phyloP scores from a whole-genome alignment of 495 filamentous ascomycete genomes.

The Friedmanniomyces simplex region DNA sequence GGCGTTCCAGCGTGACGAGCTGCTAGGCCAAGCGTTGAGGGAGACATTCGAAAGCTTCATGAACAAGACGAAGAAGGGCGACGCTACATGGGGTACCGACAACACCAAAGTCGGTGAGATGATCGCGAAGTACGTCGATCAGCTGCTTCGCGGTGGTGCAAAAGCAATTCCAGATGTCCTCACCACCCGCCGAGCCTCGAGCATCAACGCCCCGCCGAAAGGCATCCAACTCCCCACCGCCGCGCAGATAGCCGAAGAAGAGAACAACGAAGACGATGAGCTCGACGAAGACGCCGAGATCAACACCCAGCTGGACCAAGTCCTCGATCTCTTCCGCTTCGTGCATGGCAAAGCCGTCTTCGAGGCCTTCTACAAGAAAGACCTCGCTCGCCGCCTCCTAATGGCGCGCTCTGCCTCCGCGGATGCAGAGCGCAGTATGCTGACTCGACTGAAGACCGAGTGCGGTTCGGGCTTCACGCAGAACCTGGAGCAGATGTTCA shows the following conservation, averaged over 20 bases:
- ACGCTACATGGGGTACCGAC: slow-evolving; percentile 58
- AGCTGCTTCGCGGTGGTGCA: slow-evolving; percentile 73
- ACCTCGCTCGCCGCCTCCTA: slow-evolving; percentile 76
- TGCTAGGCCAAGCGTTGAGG: slow-evolving; percentile 62
- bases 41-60: slow-evolving; percentile 84
- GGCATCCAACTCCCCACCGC: not conserved
- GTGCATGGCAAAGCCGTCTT: slow-evolving; percentile 97
- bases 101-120: slow-evolving; percentile 94
- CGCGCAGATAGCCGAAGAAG: slow-evolving; percentile 29
- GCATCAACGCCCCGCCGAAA: slow-evolving; percentile 9
- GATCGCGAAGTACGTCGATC: slow-evolving; percentile 95
- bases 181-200: slow-evolving; percentile 24
- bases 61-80: slow-evolving; percentile 64
- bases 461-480: slow-evolving; percentile 90
- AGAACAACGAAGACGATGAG: slow-evolving; percentile 43
- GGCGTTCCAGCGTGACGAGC: slow-evolving; percentile 63
- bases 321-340: slow-evolving; percentile 88
- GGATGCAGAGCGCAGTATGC: slow-evolving; percentile 93
- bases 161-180: slow-evolving; percentile 60
- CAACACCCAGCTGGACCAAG: slow-evolving; percentile 79
- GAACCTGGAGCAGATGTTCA: slow-evolving; percentile 98
- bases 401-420: slow-evolving; percentile 86
- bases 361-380: slow-evolving; percentile 97
- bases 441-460: slow-evolving; percentile 79
- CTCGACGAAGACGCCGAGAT: slow-evolving; percentile 85